These are phyloP conservation scores for Xanthoceras sorbifolium DNA, from an alignment of 345 rosid genomes.

Conservation along the genomic window DNA sequence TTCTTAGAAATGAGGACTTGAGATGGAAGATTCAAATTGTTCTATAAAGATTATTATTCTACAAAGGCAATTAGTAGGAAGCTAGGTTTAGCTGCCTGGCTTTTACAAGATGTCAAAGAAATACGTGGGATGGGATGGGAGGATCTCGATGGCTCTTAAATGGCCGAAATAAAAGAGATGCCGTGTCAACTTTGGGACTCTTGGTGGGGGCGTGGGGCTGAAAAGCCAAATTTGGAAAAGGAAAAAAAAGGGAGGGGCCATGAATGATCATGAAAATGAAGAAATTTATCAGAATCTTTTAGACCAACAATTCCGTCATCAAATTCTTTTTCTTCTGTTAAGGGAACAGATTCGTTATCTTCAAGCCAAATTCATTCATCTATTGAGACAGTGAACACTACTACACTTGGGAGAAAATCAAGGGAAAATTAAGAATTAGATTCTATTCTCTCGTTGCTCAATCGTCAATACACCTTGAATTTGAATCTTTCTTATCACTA, in stretches of 20 bases:
- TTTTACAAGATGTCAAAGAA: not conserved
- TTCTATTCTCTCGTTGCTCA: not conserved
- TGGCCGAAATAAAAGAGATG: conserved; percentile 17
- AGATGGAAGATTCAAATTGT: too few species aligned
- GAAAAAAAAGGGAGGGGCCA: too few species aligned
- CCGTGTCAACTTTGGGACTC: conserved; percentile 29
- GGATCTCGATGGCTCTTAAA: not conserved
- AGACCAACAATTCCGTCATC: not conserved
- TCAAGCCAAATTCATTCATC: conserved; percentile 10
- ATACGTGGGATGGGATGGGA: not conserved
- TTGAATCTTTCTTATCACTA: too few species aligned
- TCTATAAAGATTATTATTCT: too few species aligned
- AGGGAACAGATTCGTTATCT: conserved; percentile 23
- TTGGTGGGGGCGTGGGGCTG: conserved; percentile 16
- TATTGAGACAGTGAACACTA: not conserved
- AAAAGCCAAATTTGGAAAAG: too few species aligned
- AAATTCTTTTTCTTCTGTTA: not conserved
- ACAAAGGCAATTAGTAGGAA: too few species aligned
- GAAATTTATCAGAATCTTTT: conserved; percentile 5
- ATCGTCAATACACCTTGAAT: too few species aligned
- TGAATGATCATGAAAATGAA: not conserved
- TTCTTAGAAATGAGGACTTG: too few species aligned
- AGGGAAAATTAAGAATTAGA: not conserved
- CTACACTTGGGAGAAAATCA: not conserved
- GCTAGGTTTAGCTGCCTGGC: too few species aligned